These are phyloP conservation scores for Eucommia ulmoides DNA, from an alignment of 257 asterid genomes.

Conservation along the genomic window DNA sequence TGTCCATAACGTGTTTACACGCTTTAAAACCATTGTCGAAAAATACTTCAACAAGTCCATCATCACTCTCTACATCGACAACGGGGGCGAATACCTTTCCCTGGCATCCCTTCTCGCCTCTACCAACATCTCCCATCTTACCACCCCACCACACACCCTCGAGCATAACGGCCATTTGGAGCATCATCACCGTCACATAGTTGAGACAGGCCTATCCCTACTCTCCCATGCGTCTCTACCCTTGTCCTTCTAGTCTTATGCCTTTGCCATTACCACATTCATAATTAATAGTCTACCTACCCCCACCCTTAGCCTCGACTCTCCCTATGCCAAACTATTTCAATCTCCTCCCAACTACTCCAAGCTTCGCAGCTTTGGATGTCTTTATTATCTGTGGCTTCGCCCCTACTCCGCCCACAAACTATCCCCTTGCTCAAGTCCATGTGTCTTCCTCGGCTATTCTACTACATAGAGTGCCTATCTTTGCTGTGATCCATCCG, in stretches of 20 bases:
- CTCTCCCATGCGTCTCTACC: background rate
- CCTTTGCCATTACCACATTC: background rate
- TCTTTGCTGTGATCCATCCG: too few species aligned
- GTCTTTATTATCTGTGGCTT: background rate
- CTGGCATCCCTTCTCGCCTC: too few species aligned
- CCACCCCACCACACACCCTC: too few species aligned
- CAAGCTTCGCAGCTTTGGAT: background rate
- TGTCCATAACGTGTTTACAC: too few species aligned
- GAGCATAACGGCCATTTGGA: too few species aligned
- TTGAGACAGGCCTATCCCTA: background rate
- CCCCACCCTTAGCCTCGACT: background rate
- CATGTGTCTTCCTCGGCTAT: background rate
- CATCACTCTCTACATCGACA: too few species aligned
- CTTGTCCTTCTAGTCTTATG: background rate
- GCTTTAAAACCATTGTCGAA: too few species aligned
- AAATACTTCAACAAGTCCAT: too few species aligned
- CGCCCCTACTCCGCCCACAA: background rate
- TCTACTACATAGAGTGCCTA: too few species aligned
- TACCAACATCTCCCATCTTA: too few species aligned
- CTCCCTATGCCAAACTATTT: background rate
- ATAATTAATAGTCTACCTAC: background rate
- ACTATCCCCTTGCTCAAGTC: background rate
- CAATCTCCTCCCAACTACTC: background rate
- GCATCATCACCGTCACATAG: background rate
- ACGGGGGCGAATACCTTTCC: too few species aligned